Conservation (phyloP, 768 basidiomycete genomes). For the Leccinum uliginosum region DNA sequence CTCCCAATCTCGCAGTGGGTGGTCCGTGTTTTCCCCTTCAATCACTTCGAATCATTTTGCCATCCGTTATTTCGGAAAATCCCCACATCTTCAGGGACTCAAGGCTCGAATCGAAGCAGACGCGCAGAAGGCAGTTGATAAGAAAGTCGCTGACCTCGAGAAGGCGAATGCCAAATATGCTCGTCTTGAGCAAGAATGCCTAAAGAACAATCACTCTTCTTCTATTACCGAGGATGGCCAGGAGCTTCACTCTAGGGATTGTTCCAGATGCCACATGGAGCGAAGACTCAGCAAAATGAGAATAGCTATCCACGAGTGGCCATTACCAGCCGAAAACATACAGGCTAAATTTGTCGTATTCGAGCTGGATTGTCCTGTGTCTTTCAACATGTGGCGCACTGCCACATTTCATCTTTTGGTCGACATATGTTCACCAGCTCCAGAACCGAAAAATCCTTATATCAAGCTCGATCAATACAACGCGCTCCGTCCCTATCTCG, state of each 20-base stretch:
- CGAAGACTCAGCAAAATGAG: slow-evolving; percentile 15
- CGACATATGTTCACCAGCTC: slow-evolving; percentile 28
- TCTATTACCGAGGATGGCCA: not conserved
- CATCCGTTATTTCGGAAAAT: slow-evolving; percentile 32
- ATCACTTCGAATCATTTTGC: slow-evolving; percentile 26
- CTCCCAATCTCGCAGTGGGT: not conserved
- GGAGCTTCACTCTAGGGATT: slow-evolving; percentile 9
- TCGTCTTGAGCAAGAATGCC: slow-evolving; percentile 11
- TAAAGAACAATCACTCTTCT: not conserved
- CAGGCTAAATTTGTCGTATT: slow-evolving; percentile 21
- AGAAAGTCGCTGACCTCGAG: slow-evolving; percentile 29
- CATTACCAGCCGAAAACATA: slow-evolving; percentile 30
- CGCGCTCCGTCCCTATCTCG: slow-evolving; percentile 9
- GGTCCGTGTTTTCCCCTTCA: slow-evolving; percentile 35
- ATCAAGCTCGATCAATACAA: slow-evolving; percentile 11
- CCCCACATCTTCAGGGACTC: slow-evolving; percentile 23
- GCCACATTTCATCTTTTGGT: slow-evolving; percentile 36
- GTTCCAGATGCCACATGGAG: slow-evolving; percentile 29
- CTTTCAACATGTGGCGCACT: slow-evolving; percentile 42
- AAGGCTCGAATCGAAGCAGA: slow-evolving; percentile 27
- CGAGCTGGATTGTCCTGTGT: slow-evolving; percentile 28
- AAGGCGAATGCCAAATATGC: slow-evolving; percentile 20
- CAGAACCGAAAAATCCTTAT: slow-evolving; percentile 5
- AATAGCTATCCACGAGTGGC: slow-evolving; percentile 44
- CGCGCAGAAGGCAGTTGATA: slow-evolving; percentile 18